Evolutionary conservation across 495 filamentous ascomycete species (phyloP), one percentile per base, ranked within the genome.

Genomic region (Xylaria intraflava): DNA sequence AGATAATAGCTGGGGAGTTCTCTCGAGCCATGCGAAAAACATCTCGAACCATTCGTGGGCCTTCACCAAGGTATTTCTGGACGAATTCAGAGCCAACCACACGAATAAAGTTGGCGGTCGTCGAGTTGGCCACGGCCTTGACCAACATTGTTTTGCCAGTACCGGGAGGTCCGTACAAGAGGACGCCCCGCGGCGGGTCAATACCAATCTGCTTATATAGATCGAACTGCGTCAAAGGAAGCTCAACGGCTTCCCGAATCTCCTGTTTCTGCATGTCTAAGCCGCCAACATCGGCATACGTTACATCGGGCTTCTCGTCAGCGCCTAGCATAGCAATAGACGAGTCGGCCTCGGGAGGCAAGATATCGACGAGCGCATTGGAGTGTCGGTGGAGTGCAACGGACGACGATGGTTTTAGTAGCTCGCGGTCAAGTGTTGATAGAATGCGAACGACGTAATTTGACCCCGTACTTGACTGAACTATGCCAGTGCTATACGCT

Each of bases 201-300:
- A 98, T 98, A 71, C 92, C 89, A 54, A 96, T 96, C 72, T 96
- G 91, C 73, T 88, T 92, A 78, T 98, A 98, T 11, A 98, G 84
- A 69, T 97, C 92, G 67, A 96, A 96, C 69, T 97, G 94, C 23
- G 91, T 95, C 56, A 98, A 75, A 9, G 93, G 93, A 53, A 98
- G 75, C 75, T 98, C 93, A 51, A 98, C 93, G 16, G 93, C 93
- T 71, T 98, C 93, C 49, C 94, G 80, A 47, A 98, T 98, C 70
- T 98, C 93, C 72, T 98, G 93, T 76, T 98, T 98, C 74, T 98
- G 93, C 93, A 98, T 98, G 68, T 98, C 93, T 55, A 97, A 75
- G 7, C 93, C 93, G 74, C 93, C 93, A 49, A 98, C 94, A 70
- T 98, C 93, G 51, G 90, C 91, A 64, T 98, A 98, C 33, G 90